Evolutionary conservation across 352 stramenopile species (phyloP).

Genomic region (Pilasporangium apinafurcum): DNA sequence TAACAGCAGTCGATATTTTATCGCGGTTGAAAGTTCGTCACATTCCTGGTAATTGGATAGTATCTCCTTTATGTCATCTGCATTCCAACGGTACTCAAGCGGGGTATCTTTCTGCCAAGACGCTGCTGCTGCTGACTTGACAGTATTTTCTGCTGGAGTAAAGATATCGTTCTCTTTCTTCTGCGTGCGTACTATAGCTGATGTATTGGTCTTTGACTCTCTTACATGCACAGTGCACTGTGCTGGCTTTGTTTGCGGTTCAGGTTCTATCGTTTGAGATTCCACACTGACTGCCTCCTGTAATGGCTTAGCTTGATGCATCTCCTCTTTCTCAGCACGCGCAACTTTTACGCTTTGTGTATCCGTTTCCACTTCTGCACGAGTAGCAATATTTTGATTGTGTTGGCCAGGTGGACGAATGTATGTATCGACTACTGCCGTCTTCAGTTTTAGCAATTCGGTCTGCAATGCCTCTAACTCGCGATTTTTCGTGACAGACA

Average conservation of each 20-base stretch:
- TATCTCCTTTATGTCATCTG: slow-evolving; percentile 14
- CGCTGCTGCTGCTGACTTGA: background rate
- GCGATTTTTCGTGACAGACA: slow-evolving; percentile 9
- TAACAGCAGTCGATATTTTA: slow-evolving; percentile 22
- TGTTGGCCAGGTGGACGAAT: background rate
- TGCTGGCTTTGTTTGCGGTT: too few species aligned
- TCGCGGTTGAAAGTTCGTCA: slow-evolving; percentile 19
- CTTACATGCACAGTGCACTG: too few species aligned
- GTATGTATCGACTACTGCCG: slow-evolving; percentile 19
- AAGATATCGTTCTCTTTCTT: too few species aligned
- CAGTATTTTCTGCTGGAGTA: background rate
- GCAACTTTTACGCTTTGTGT: too few species aligned
- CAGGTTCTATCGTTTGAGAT: too few species aligned
- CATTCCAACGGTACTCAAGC: slow-evolving; percentile 4
- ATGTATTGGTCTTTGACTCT: too few species aligned
- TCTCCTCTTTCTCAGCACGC: background rate
- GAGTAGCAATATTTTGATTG: background rate
- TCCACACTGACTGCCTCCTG: too few species aligned
- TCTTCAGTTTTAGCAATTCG: slow-evolving; percentile 29
- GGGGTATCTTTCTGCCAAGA: slow-evolving; percentile 2
- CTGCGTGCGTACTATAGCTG: too few species aligned
- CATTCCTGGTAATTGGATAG: slow-evolving; percentile 12
- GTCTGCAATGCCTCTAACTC: slow-evolving; percentile 25
- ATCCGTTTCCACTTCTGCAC: too few species aligned
- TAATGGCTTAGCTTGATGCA: slow-evolving; percentile 5